A percentile compares a stretch with the other conserved stretches of the same genome.
phyloP scores from a whole-genome alignment of 805 yeast species.

The Candida piceae region DNA sequence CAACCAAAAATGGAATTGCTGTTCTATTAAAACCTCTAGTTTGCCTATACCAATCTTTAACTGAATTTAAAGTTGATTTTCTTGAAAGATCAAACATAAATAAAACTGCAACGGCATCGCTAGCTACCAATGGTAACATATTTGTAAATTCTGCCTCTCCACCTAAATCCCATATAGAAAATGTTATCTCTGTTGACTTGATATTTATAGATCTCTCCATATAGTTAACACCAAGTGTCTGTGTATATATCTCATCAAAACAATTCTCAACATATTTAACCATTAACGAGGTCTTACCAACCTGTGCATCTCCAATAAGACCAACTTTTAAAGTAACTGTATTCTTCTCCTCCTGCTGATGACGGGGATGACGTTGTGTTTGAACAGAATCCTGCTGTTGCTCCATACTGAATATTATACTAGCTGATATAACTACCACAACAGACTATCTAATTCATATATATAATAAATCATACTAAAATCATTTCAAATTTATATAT shows the following conservation, averaged over 20 bases:
- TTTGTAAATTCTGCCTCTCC: constrained; percentile 93
- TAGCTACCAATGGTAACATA: constrained; percentile 89
- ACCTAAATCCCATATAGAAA: constrained; percentile 93
- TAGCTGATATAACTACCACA: no score
- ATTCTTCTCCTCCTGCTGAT: constrained; percentile 24
- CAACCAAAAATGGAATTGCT: constrained; percentile 86
- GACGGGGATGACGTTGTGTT: constrained; percentile 4
- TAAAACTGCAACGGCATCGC: constrained; percentile 86
- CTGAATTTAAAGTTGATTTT: constrained; percentile 76
- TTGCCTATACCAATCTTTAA: constrained; percentile 92
- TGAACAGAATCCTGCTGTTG: no score
- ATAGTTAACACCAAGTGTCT: constrained; percentile 91
- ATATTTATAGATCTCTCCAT: constrained; percentile 86
- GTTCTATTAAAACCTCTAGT: constrained; percentile 85
- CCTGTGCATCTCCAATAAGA: constrained; percentile 90
- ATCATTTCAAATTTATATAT: no score
- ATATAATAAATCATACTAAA: no score
- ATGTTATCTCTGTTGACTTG: constrained; percentile 81
- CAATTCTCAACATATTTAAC: constrained; percentile 95
- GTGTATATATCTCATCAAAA: constrained; percentile 87
- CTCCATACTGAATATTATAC: no score
- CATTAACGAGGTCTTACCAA: constrained; percentile 95
- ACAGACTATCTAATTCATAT: no score
- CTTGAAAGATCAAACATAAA: constrained; percentile 89
- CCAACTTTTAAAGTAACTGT: constrained; percentile 79